Conservation (phyloP, 257 asterid genomes). For the Rehmannia glutinosa region DNA sequence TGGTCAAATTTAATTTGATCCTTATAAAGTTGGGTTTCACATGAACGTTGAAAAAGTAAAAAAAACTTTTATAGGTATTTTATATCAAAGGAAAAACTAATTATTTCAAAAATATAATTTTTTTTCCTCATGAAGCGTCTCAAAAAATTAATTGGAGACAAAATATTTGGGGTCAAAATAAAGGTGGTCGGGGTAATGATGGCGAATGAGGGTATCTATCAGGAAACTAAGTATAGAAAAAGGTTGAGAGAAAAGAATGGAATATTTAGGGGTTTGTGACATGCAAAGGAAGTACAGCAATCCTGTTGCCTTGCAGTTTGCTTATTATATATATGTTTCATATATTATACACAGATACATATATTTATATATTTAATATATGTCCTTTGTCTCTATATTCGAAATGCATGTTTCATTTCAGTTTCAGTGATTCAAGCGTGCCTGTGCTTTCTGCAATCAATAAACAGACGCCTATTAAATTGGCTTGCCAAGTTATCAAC, state of each 20-base stretch:
- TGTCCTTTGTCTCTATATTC: slow-evolving; percentile 15
- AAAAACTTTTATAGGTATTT: no score
- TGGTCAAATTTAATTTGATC: no score
- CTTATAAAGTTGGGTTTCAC: no score
- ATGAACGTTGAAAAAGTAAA: no score
- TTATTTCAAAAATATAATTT: no score
- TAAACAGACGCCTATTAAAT: slow-evolving; percentile 16
- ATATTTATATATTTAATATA: neutral
- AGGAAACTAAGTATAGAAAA: neutral
- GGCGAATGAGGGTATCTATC: slow-evolving; percentile 32
- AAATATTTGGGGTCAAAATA: slow-evolving; percentile 9
- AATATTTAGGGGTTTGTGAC: slow-evolving; percentile 54
- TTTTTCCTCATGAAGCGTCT: no score
- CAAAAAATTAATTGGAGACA: neutral
- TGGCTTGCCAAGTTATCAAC: slow-evolving; percentile 16
- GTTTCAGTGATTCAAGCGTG: slow-evolving; percentile 42
- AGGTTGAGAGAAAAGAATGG: slow-evolving; percentile 20
- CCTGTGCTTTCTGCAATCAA: slow-evolving; percentile 35
- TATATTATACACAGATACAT: neutral
- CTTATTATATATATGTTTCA: no score
- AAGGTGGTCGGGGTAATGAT: slow-evolving; percentile 37
- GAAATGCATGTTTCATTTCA: slow-evolving; percentile 36
- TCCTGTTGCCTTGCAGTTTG: no score
- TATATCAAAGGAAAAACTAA: no score
- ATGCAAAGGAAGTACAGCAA: slow-evolving; percentile 31